phyloP scores from a whole-genome alignment of 2,329 filamentous ascomycete species.

The Stemphylium lycopersici region DNA sequence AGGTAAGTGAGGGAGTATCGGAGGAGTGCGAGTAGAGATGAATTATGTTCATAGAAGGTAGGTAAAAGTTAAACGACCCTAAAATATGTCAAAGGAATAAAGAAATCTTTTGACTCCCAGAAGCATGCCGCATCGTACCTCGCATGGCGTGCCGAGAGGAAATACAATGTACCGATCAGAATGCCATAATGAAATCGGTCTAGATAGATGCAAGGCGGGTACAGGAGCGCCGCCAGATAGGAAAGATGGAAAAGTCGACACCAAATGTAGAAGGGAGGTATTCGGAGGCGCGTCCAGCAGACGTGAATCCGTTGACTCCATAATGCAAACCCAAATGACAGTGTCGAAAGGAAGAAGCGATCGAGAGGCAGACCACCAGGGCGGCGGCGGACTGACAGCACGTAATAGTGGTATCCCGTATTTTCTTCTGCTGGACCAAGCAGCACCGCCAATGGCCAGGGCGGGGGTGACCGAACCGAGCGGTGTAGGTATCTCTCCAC shows the following conservation, averaged over 20 bases:
- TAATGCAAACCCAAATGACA: constrained; percentile 34
- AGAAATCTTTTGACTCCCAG: constrained; percentile 32
- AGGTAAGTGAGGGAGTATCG: background rate
- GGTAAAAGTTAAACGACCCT: constrained; percentile 21
- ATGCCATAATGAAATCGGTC: constrained; percentile 41
- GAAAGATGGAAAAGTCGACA: constrained; percentile 19
- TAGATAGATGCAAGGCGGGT: constrained; percentile 26
- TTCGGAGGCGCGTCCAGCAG: constrained; percentile 36
- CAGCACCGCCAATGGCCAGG: constrained; percentile 30
- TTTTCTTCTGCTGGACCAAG: constrained; percentile 28
- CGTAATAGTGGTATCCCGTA: constrained; percentile 45
- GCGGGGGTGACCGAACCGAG: constrained; percentile 29
- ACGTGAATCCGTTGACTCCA: constrained; percentile 33
- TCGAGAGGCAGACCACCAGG: constrained; percentile 14
- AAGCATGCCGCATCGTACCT: constrained; percentile 26
- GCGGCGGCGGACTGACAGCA: constrained; percentile 38
- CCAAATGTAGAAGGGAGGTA: constrained; percentile 20
- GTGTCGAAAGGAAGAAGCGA: constrained; percentile 28
- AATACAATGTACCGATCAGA: constrained; percentile 39
- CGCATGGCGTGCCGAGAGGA: constrained; percentile 26
- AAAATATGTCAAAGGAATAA: constrained; percentile 20
- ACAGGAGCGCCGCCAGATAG: constrained; percentile 18
- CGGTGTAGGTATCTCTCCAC: constrained; percentile 28
- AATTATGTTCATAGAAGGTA: constrained; percentile 45
- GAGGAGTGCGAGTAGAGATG: constrained; percentile 11